Evolutionary conservation across 345 rosid species (phyloP), one percentile per base, ranked within the genome.

Genomic region (Triadica sebifera): DNA sequence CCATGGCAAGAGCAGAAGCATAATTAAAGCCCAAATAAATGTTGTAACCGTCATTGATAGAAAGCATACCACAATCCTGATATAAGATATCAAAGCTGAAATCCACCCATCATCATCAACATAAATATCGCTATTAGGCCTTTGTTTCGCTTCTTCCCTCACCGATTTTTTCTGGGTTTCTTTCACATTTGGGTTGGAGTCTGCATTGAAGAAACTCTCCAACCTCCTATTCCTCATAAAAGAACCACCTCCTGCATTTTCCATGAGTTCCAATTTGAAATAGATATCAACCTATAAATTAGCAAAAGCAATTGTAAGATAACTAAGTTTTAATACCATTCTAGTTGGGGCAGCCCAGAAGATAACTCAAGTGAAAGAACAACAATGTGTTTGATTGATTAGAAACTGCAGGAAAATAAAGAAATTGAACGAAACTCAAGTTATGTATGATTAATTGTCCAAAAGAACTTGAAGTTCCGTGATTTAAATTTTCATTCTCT

Each of bases 1-100:
- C 88, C 91, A 88, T 0, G 89, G 91, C 57, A 86, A 46, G 69
- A 88, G 81, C 71, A 81, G 8, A 45, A 86, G 49, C 84, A 86
- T 77, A 77, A 86, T 71, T 38, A 81, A 12, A 34, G 87, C 78
- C 91, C 89, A 88, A n/a, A 83, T 62, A 65, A 79, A 60, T 17
- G 88, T 81, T 17, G 87, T 84, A 25, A 84, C 73, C 87, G 81
- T 78, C 91, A 86, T 84, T 20, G 80, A 67, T 67, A 80, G 6
- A 57, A 86, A 88, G 75, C 91, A 88, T 1, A 78, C 52, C 6
- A 83, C 79, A 52, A 88, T 84, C 68, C 87, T 84, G 6, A 81
- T 61, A 74, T 73, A 86, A 16, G 91, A 88, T 63, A 81, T 71
- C 77, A 86, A 12, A 58, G 22, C 60, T 2, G 83, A 38, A 47